A percentile compares a stretch with the other conserved stretches of the same genome.
Conservation (phyloP, 306 rosid species). For the Cajanus cajan region DNA sequence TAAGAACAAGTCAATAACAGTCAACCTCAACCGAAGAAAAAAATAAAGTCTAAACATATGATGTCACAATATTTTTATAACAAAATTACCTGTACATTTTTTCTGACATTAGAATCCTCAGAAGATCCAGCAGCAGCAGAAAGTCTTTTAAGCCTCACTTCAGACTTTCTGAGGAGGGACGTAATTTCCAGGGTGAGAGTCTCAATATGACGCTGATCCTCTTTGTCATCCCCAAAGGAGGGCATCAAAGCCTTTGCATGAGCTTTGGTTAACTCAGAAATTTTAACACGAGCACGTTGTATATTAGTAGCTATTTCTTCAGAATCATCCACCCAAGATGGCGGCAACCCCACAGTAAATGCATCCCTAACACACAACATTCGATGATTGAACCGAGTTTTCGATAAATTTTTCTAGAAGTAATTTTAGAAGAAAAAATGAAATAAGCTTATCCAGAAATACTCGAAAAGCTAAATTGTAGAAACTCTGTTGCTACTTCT, state of each 20-base stretch:
- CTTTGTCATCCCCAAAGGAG: slow-evolving; percentile 71
- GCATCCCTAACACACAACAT: slow-evolving; percentile 52
- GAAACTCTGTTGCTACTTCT: no score
- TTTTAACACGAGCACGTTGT: slow-evolving; percentile 55
- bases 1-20: slow-evolving; percentile 5
- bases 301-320: slow-evolving; percentile 63
- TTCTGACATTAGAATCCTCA: slow-evolving; percentile 67
- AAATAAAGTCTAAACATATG: neutral
- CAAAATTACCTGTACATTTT: slow-evolving; percentile 72
- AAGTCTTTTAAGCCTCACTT: slow-evolving; percentile 56
- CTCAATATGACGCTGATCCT: slow-evolving; percentile 64
- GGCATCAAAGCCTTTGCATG: slow-evolving; percentile 77
- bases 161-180: slow-evolving; percentile 59
- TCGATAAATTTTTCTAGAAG: no score
- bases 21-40: neutral
- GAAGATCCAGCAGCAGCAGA: slow-evolving; percentile 56
- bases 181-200: slow-evolving; percentile 70
- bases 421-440: no score
- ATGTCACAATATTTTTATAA: neutral
- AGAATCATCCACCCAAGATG: slow-evolving; percentile 84
- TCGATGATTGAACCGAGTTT: neutral
- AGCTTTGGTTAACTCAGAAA: slow-evolving; percentile 65
- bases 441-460: no score
- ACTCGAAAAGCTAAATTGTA: no score
- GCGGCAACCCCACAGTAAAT: slow-evolving; percentile 70